Conservation (phyloP, 1,284 basidiomycete genomes). For the Agaricales sp. region DNA sequence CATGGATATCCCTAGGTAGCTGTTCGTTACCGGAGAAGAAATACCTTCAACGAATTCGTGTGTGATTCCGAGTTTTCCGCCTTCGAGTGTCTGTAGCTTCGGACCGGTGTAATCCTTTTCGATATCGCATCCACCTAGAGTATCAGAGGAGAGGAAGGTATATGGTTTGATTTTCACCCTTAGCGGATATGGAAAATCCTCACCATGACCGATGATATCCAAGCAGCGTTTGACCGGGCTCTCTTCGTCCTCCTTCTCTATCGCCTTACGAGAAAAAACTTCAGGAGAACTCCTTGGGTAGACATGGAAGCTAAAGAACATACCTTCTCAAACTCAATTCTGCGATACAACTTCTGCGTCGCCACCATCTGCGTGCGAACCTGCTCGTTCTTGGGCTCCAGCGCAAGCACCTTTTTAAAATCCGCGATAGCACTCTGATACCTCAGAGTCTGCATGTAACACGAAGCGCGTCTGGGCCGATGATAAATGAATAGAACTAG, state of each 20-base stretch:
- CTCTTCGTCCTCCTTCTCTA: conserved; percentile 83
- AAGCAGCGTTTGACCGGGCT: conserved; percentile 60
- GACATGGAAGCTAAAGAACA: too few relatives aligned
- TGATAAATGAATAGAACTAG: too few relatives aligned
- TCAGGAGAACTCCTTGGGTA: conserved; percentile 1
- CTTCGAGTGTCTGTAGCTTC: conserved; percentile 38
- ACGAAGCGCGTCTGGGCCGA: conserved; percentile 71
- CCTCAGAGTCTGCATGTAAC: conserved; percentile 83
- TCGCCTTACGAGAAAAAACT: conserved; percentile 50
- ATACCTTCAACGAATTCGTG: conserved; percentile 63
- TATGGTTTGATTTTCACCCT: too few relatives aligned
- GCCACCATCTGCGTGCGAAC: conserved; percentile 77
- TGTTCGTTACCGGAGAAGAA: not conserved
- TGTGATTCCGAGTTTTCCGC: conserved; percentile 65
- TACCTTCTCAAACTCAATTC: conserved; percentile 85
- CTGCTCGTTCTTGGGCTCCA: conserved; percentile 83
- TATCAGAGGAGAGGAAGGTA: too few relatives aligned
- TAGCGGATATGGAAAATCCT: too few relatives aligned
- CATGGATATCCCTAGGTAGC: not conserved
- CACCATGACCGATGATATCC: conserved; percentile 75
- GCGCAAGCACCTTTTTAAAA: conserved; percentile 76
- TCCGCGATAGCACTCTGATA: conserved; percentile 79
- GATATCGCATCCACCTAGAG: conserved; percentile 66
- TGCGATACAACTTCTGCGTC: conserved; percentile 84
- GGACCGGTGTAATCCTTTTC: conserved; percentile 66